Percentiles rank a stretch among this genome's conserved stretches.
phyloP scores from a whole-genome alignment of 352 stramenopile genomes.

The Globisporangium nodosum region DNA sequence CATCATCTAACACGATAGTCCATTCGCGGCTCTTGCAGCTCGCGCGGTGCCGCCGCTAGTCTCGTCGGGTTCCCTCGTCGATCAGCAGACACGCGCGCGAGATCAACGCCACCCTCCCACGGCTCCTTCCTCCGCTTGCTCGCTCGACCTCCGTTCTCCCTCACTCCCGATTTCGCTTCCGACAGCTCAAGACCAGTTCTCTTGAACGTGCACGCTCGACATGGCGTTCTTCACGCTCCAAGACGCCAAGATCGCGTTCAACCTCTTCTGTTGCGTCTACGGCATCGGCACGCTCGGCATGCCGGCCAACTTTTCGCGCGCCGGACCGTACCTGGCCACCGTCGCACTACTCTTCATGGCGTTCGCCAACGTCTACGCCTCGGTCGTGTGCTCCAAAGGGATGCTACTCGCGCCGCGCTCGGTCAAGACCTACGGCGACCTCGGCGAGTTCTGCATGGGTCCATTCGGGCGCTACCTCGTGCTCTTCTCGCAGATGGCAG shows the following conservation, averaged over 20 bases:
- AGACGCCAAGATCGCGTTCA: constrained; percentile 4
- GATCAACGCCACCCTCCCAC: too few relatives aligned
- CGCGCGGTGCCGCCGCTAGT: too few relatives aligned
- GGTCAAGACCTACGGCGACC: not conserved
- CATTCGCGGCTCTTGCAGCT: too few relatives aligned
- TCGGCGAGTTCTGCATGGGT: not conserved
- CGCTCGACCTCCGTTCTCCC: too few relatives aligned
- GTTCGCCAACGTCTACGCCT: constrained; percentile 52
- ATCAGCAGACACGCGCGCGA: too few relatives aligned
- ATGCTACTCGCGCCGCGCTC: constrained; percentile 19
- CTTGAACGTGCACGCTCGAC: too few relatives aligned
- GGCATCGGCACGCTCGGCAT: constrained; percentile 58
- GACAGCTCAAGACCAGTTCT: too few relatives aligned
- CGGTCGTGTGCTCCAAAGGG: constrained; percentile 37
- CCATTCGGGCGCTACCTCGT: not conserved
- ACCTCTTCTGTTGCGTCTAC: constrained; percentile 44
- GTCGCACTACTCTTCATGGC: constrained; percentile 55
- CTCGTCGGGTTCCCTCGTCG: too few relatives aligned
- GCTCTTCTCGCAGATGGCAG: not conserved
- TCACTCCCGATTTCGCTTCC: too few relatives aligned
- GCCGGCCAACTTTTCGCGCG: constrained; percentile 32
- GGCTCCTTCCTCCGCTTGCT: too few relatives aligned
- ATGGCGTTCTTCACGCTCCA: not conserved
- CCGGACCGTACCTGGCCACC: constrained; percentile 18
- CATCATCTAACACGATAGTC: too few relatives aligned